Percentiles rank a stretch among this genome's conserved stretches.
phyloP scores from a whole-genome alignment of 2,329 filamentous ascomycete genomes.

The Penicillium sp. region DNA sequence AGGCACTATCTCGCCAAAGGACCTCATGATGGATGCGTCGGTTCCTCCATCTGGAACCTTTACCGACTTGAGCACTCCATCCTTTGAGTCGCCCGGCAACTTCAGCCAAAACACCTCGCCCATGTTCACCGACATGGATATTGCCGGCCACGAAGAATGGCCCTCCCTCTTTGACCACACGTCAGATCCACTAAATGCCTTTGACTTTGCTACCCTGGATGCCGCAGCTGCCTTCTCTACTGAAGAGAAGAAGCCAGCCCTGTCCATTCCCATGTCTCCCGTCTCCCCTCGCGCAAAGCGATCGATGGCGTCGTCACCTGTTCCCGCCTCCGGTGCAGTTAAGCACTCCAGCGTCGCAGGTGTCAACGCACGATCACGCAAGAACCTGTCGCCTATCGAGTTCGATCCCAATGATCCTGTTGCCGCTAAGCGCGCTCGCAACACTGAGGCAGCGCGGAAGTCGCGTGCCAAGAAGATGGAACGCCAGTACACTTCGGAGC shows the following conservation, averaged over 20 bases:
- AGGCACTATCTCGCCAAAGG: conserved; percentile 79
- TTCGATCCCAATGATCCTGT: conserved; percentile 70
- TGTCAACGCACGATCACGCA: conserved; percentile 71
- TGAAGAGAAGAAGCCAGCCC: conserved; percentile 16
- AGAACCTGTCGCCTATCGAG: conserved; percentile 74
- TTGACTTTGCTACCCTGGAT: conserved; percentile 32
- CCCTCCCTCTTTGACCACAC: conserved; percentile 57
- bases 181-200: conserved; percentile 19
- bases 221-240: conserved; percentile 24
- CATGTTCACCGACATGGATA: conserved; percentile 61
- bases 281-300: conserved; percentile 34
- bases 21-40: conserved; percentile 71
- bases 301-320: conserved; percentile 15
- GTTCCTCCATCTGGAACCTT: conserved; percentile 78
- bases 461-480: conserved; percentile 83
- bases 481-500: conserved; percentile 71
- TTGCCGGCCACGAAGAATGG: conserved; percentile 62
- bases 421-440: conserved; percentile 91
- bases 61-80: conserved; percentile 81
- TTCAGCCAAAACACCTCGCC: conserved; percentile 76
- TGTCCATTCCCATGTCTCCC: conserved; percentile 32
- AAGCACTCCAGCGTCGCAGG: conserved; percentile 70
- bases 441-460: conserved; percentile 90
- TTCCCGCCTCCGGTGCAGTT: conserved; percentile 32
- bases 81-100: conserved; percentile 69